A percentile compares a stretch with the other conserved stretches of the same genome.
These are phyloP conservation scores for Nemania sp. DNA, from an alignment of 2,329 filamentous ascomycete species.

Conservation along the genomic window DNA sequence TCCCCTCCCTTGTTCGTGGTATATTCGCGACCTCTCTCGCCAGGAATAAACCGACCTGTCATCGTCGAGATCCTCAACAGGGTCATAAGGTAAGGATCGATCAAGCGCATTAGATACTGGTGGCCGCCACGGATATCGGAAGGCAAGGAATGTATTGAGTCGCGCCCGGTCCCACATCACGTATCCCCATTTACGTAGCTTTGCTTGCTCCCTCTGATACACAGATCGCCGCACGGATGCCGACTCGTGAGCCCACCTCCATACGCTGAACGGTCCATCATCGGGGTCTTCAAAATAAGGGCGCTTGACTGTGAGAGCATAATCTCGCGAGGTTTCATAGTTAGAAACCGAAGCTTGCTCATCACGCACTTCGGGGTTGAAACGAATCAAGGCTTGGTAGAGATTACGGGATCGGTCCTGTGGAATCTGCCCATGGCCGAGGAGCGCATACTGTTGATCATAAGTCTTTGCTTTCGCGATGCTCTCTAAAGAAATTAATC, in stretches of 20 bases:
- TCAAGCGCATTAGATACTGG: too few species aligned
- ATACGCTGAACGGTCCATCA: constrained; percentile 13
- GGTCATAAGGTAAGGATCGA: too few species aligned
- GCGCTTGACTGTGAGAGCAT: constrained; percentile 6
- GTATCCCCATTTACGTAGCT: constrained; percentile 14
- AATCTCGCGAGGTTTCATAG: constrained; percentile 11
- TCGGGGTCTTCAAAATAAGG: constrained; percentile 19
- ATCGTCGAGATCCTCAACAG: too few species aligned
- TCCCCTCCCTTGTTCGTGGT: too few species aligned
- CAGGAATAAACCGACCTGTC: too few species aligned
- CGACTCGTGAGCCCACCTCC: constrained; percentile 15
- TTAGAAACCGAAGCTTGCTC: constrained; percentile 10
- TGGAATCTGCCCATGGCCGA: constrained; percentile 8
- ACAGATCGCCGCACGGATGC: constrained; percentile 8
- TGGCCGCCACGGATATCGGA: too few species aligned
- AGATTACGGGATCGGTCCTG: constrained; percentile 8
- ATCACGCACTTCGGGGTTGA: constrained; percentile 3
- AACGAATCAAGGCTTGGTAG: constrained; percentile 6
- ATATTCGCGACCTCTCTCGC: too few species aligned
- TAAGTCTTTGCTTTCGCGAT: too few species aligned
- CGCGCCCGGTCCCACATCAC: constrained; percentile 18
- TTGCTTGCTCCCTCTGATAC: constrained; percentile 6
- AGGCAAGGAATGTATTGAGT: too few species aligned
- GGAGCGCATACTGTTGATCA: constrained; percentile 11
- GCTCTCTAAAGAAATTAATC: too few species aligned